phyloP scores from a whole-genome alignment of 2,329 filamentous ascomycete genomes.

The Paecilomyces niveus region DNA sequence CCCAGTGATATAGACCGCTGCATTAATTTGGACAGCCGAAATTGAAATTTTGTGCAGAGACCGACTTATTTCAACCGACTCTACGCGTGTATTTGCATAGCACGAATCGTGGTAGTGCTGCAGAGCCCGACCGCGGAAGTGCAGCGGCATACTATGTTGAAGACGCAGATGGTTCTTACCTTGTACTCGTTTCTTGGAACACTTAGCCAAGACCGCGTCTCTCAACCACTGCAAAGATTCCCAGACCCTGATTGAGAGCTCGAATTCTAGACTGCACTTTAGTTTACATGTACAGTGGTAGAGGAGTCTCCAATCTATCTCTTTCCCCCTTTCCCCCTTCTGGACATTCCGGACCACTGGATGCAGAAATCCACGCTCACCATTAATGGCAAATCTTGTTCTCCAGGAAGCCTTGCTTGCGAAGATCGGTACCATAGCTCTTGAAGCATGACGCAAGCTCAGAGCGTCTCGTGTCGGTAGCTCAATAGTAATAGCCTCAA shows the following conservation, averaged over 20 bases:
- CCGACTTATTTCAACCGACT: not conserved
- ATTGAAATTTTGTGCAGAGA: not conserved
- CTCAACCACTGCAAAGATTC: not conserved
- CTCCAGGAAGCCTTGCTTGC: constrained; percentile 6
- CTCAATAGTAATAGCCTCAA: constrained; percentile 2
- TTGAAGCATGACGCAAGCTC: constrained; percentile 3
- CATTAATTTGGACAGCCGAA: not conserved
- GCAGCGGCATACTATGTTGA: not conserved
- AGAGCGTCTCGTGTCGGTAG: constrained; percentile 3
- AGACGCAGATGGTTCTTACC: not conserved
- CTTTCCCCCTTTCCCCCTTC: not conserved
- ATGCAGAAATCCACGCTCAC: constrained; percentile 1
- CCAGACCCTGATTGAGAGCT: not conserved
- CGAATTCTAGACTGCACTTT: not conserved
- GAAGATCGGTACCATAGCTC: constrained; percentile 5
- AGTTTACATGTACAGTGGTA: not conserved
- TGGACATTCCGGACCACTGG: not conserved
- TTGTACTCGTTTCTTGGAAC: not conserved
- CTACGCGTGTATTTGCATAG: not conserved
- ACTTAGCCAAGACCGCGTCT: not conserved
- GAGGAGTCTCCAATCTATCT: not conserved
- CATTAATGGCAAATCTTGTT: constrained; percentile 3
- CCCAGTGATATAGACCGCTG: not conserved
- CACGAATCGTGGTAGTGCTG: not conserved
- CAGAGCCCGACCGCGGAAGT: not conserved